Conservation (phyloP, 208 protist genomes). For the Acanthamoeba rhysodes region DNA sequence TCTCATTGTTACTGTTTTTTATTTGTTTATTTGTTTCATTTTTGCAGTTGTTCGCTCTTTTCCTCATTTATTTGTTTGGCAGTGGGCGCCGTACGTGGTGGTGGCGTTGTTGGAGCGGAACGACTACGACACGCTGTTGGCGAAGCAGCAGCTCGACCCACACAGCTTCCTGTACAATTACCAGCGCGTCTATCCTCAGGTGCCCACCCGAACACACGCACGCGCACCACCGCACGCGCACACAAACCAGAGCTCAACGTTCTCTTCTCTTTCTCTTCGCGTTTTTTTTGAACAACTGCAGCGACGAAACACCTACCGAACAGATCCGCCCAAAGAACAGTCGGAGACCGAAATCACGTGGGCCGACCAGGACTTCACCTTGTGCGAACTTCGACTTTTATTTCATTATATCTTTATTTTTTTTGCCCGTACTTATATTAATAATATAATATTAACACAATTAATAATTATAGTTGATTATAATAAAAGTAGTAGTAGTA, state of each 20-base stretch:
- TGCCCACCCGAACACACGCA: background rate
- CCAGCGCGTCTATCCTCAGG: conserved; percentile 16
- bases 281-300: too few species aligned
- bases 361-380: conserved; percentile 27
- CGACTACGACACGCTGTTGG: conserved; percentile 37
- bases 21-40: background rate
- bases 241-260: background rate
- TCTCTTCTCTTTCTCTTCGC: background rate
- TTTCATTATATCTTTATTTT: background rate
- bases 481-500: too few species aligned
- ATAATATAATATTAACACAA: background rate
- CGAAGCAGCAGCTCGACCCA: conserved; percentile 30
- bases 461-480: too few species aligned
- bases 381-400: background rate
- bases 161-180: conserved; percentile 56
- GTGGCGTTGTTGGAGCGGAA: conserved; percentile 1
- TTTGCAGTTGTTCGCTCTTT: background rate
- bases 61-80: background rate
- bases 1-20: background rate
- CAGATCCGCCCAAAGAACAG: background rate
- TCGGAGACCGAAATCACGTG: conserved; percentile 14
- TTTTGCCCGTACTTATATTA: too few species aligned
- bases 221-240: too few species aligned
- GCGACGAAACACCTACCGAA: conserved; percentile 20
- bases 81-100: conserved; percentile 37